These are phyloP conservation scores for Penicillium sp. DNA, from an alignment of 2,329 filamentous ascomycete species.

Conservation along the genomic window DNA sequence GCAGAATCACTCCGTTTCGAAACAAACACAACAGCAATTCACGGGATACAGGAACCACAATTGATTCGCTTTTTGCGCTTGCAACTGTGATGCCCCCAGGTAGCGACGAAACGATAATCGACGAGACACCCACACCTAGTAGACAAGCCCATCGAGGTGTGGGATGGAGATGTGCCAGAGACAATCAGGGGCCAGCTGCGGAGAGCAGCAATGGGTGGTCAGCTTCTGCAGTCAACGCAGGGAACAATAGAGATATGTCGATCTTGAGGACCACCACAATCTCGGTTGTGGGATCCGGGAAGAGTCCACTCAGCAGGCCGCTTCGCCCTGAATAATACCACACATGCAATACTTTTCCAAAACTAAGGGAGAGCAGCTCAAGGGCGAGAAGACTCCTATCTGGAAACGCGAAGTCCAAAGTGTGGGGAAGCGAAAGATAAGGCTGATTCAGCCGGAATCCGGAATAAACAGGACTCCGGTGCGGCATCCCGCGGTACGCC, in stretches of 20 bases:
- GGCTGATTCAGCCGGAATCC: slow-evolving; percentile 20
- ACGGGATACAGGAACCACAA: slow-evolving; percentile 11
- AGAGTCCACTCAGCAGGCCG: neutral
- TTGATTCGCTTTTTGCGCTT: slow-evolving; percentile 27
- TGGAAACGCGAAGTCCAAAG: slow-evolving; percentile 13
- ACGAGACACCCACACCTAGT: slow-evolving; percentile 35
- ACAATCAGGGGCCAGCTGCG: slow-evolving; percentile 10
- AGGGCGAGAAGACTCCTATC: slow-evolving; percentile 9
- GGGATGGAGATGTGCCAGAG: slow-evolving; percentile 25
- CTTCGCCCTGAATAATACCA: too few species aligned
- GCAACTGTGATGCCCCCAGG: slow-evolving; percentile 32
- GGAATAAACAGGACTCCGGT: slow-evolving; percentile 10
- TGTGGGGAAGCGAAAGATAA: slow-evolving; percentile 27
- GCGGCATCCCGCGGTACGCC: slow-evolving; percentile 13
- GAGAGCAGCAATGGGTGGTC: slow-evolving; percentile 12
- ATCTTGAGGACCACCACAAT: slow-evolving; percentile 10
- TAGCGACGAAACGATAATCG: slow-evolving; percentile 37
- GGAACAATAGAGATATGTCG: slow-evolving; percentile 10
- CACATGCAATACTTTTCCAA: too few species aligned
- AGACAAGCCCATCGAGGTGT: slow-evolving; percentile 37
- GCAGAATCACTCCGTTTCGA: slow-evolving; percentile 11
- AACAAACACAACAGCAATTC: slow-evolving; percentile 6
- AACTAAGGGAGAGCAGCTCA: neutral
- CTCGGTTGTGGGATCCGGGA: neutral
- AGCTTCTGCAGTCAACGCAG: slow-evolving; percentile 9